phyloP scores from a whole-genome alignment of 495 filamentous ascomycete species.

The Hypoxylon fragiforme region DNA sequence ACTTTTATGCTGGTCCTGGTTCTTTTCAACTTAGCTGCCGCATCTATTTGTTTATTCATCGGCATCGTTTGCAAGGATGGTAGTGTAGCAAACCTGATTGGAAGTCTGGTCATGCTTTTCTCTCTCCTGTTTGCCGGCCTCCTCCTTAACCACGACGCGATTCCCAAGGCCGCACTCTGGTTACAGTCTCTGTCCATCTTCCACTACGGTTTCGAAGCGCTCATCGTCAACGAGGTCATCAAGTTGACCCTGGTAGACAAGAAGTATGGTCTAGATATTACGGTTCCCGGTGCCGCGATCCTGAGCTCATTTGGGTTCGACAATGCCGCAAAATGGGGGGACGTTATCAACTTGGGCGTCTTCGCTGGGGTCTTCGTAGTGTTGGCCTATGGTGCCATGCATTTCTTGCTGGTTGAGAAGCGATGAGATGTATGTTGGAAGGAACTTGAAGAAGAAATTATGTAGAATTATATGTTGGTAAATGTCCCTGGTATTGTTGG shows the following conservation, averaged over 20 bases:
- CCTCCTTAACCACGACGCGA: constrained; percentile 90
- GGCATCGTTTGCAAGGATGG: constrained; percentile 91
- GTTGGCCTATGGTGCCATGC: constrained; percentile 90
- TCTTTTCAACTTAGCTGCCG: constrained; percentile 93
- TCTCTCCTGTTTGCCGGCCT: constrained; percentile 91
- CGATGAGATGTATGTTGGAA: constrained; percentile 54
- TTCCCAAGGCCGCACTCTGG: constrained; percentile 82
- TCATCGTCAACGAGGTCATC: constrained; percentile 98
- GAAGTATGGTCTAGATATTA: constrained; percentile 93
- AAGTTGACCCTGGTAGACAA: constrained; percentile 87
- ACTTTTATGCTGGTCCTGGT: constrained; percentile 90
- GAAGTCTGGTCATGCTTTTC: constrained; percentile 97
- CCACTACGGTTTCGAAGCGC: constrained; percentile 94
- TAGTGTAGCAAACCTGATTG: constrained; percentile 93
- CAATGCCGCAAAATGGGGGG: constrained; percentile 78
- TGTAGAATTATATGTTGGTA: constrained; percentile 27
- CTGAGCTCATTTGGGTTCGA: constrained; percentile 92
- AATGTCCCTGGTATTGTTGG: constrained; percentile 6
- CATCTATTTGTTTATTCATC: constrained; percentile 92
- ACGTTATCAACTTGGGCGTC: constrained; percentile 78
- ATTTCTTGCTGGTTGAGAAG: constrained; percentile 90
- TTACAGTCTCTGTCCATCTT: constrained; percentile 97
- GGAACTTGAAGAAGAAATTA: background rate
- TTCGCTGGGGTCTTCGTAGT: constrained; percentile 85
- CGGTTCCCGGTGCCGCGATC: constrained; percentile 92